Evolutionary conservation across 2,329 filamentous ascomycete species (phyloP), one percentile per base, ranked within the genome.

Genomic region (Aspergillus viridinutans): DNA sequence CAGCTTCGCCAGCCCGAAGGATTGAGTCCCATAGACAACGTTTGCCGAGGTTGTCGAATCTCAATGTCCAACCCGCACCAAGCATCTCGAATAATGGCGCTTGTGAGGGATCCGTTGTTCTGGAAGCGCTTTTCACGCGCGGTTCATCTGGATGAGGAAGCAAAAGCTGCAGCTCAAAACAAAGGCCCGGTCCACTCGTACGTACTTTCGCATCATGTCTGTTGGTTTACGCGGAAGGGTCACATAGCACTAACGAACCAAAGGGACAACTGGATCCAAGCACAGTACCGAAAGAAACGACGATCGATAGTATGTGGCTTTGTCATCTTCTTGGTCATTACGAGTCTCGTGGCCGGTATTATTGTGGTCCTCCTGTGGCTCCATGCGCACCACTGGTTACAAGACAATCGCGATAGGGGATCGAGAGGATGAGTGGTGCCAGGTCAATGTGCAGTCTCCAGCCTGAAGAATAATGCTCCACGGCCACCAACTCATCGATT

Each of bases 91-190:
- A 53, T 43, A 12, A 82, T 82, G 80, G 76, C 77, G n/a, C 74
- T 75, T 49, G 76, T 81, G 57, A 79, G 78, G 60, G 83, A 86
- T 65, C 83, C 83, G 25, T 77, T 75, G 50, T 86, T 85, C 72
- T 86, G 83, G 83, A 78, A 79, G 55, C 80, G 83, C 64, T 85
- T 85, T 74, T 83, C 80, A 58, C 70, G 76, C 52, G 83, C 83
- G 40, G 81, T 84, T 1, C 83, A 84, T 66, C 70, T 77, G 52
- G 81, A 85, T 61, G 83, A 84, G 64, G 76, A 80, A 61, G 67
- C 69, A 3, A 71, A 69, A 48, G 60, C 63, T 9, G 47, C 58
- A 4, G 29, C 53, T 23, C 60, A 64, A 12, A 60, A 58, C 5
- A 60, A 62, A 28, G 61, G 68, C 50, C 29, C 57, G 29, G 50